phyloP scores from a whole-genome alignment of 176 grass and related monocot species.

The Oryza glaberrima region DNA sequence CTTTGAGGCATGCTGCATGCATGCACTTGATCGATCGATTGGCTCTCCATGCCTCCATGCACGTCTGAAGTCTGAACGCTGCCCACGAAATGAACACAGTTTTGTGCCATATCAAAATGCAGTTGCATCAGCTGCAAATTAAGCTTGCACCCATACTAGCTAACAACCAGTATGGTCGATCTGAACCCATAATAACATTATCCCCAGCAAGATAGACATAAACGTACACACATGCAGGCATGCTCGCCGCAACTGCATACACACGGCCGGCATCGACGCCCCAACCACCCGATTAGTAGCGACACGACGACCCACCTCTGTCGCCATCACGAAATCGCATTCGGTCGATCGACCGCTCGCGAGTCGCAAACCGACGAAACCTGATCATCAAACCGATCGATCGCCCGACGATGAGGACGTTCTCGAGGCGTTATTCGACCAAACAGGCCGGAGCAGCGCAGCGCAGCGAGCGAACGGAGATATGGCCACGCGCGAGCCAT shows the following conservation, averaged over 20 bases:
- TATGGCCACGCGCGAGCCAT: background rate
- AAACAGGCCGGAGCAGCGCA: background rate
- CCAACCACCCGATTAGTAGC: conserved; percentile 2
- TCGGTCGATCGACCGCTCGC: background rate
- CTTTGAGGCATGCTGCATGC: background rate
- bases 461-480: background rate
- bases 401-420: background rate
- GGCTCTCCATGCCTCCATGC: background rate
- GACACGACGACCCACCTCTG: background rate
- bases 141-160: background rate
- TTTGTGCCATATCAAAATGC: conserved; percentile 9
- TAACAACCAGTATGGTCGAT: conserved; percentile 30
- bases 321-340: background rate
- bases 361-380: too few relatives aligned
- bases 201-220: background rate
- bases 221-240: background rate
- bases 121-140: background rate
- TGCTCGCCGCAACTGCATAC: conserved; percentile 2
- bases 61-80: conserved; percentile 3
- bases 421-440: background rate
- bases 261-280: conserved; percentile 31
- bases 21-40: background rate
- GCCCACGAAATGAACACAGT: background rate
- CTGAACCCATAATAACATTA: background rate
- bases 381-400: background rate